Conservation (phyloP, 1,284 basidiomycete genomes). For the Trametes pubescens region DNA sequence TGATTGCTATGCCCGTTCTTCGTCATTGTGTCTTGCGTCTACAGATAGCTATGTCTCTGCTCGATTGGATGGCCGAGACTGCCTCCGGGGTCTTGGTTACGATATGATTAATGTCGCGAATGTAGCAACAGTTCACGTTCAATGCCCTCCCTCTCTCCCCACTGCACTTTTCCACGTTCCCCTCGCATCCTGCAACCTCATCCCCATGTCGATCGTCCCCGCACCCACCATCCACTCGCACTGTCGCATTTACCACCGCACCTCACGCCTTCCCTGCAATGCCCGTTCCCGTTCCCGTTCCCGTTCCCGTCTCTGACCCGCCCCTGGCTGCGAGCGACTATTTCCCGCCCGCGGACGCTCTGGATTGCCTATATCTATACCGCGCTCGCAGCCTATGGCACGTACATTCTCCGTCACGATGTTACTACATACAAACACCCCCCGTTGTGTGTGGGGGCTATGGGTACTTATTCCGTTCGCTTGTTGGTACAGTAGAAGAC, state of each 20-base stretch:
- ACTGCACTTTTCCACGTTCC: constrained; percentile 2
- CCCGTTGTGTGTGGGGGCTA: not conserved
- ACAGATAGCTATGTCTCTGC: constrained; percentile 23
- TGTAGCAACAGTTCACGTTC: constrained; percentile 32
- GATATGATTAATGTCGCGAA: constrained; percentile 27
- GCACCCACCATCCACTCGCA: not conserved
- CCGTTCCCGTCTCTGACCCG: too few relatives aligned
- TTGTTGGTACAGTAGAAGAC: constrained; percentile 24
- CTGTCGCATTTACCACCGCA: constrained; percentile 4
- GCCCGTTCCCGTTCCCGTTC: too few relatives aligned
- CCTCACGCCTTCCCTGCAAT: not conserved
- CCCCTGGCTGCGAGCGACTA: not conserved
- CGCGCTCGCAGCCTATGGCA: not conserved
- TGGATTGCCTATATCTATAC: constrained; percentile 1
- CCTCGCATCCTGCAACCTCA: constrained; percentile 2
- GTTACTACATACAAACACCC: not conserved
- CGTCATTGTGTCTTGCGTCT: constrained; percentile 23
- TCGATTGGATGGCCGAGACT: constrained; percentile 25
- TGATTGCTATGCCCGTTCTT: constrained; percentile 22
- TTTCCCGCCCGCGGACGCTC: not conserved
- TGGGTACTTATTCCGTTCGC: not conserved
- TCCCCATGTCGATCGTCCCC: not conserved
- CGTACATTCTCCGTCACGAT: not conserved
- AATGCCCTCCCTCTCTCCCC: constrained; percentile 19
- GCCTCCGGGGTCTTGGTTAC: constrained; percentile 24